Base-by-base conservation (phyloP, 164 flowering plant species). In the Annona squamosa region DNA sequence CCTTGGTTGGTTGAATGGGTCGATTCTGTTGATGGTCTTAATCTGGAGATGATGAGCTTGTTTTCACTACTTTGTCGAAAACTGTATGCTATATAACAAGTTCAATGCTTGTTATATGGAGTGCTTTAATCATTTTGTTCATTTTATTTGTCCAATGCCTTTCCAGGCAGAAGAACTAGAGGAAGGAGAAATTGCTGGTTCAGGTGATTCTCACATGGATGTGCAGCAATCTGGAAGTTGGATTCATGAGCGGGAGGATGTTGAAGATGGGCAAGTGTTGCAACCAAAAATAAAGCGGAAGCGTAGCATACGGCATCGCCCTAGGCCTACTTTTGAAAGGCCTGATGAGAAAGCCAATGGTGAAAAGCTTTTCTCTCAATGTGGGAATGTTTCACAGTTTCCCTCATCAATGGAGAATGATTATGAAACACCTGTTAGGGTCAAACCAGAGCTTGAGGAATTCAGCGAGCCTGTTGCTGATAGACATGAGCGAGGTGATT, bases 141-240 rank as follows among this genome's bases (percentile, higher is more conserved):
- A 4, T 65, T 72, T 52, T 42, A 9, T 37, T n/a, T 65, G 73
- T 56, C 57, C 47, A 57, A 69, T 71, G 46, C 13, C 74, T 84
- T 79, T 9, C 43, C 91, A 96, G 99, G 71, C 86, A 5, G 94
- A 90, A 81, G 99, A 93, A 37, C 79, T 96, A 72, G 98, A 96
- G 79, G 99, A 96, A 82, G 99, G 98, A n/a, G 98, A 96, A 77
- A 93, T 96, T 81, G 97, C 92, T 59, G 81, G 82, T 4, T 93
- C 99, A 62, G 97, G 93, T 72, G 98, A 93, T 76, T 92, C 97
- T 70, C 91, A 82, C 70, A 74, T 89, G 86, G 97, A 92, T 68
- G 84, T 79, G 75, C 98, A 91, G 81, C 97, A 87, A 76, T 96
- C 99, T 72, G 98, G 91, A 77, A 96, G 99, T 83, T 91, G 97